Percentiles rank a stretch among this genome's conserved stretches.
Conservation (phyloP, 2,329 filamentous ascomycete species). For the Cytospora schulzeri region DNA sequence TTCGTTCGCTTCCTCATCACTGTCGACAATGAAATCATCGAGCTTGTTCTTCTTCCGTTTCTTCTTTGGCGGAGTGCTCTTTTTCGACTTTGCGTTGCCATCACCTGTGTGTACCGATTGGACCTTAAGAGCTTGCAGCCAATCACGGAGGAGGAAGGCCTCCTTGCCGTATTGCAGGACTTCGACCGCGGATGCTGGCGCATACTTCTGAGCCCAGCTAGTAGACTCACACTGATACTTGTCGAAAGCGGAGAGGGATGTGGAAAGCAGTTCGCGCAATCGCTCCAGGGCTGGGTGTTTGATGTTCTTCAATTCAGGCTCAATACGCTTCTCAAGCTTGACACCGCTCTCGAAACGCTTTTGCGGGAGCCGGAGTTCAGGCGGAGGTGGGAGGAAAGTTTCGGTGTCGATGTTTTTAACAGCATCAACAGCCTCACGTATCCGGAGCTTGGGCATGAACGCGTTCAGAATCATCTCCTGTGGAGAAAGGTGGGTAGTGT, state of each 20-base stretch:
- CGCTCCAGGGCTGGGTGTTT: slow-evolving; percentile 61
- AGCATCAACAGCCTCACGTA: slow-evolving; percentile 38
- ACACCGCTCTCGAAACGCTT: slow-evolving; percentile 61
- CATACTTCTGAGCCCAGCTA: slow-evolving; percentile 84
- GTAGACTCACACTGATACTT: slow-evolving; percentile 71
- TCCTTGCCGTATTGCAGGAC: slow-evolving; percentile 78
- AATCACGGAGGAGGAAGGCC: slow-evolving; percentile 71
- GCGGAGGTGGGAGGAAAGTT: slow-evolving; percentile 47
- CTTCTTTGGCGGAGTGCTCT: slow-evolving; percentile 48
- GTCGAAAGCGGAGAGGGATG: slow-evolving; percentile 77
- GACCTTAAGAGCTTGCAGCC: slow-evolving; percentile 77
- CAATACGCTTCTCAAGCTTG: slow-evolving; percentile 53
- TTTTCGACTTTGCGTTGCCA: slow-evolving; percentile 38
- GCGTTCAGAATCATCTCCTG: slow-evolving; percentile 47
- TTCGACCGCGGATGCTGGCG: slow-evolving; percentile 67
- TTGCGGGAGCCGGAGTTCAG: slow-evolving; percentile 55
- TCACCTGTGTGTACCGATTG: slow-evolving; percentile 70
- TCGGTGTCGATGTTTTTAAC: slow-evolving; percentile 42
- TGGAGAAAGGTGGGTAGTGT: slow-evolving; percentile 42
- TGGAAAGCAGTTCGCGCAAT: slow-evolving; percentile 62
- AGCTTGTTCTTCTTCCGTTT: slow-evolving; percentile 74
- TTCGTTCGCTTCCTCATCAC: slow-evolving; percentile 72
- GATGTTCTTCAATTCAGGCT: slow-evolving; percentile 46
- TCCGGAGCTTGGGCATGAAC: slow-evolving; percentile 43
- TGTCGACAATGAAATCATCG: slow-evolving; percentile 78